A percentile compares a stretch with the other conserved stretches of the same genome.
Evolutionary conservation across 257 asterid genomes (phyloP).

Genomic region (Avicennia marina): DNA sequence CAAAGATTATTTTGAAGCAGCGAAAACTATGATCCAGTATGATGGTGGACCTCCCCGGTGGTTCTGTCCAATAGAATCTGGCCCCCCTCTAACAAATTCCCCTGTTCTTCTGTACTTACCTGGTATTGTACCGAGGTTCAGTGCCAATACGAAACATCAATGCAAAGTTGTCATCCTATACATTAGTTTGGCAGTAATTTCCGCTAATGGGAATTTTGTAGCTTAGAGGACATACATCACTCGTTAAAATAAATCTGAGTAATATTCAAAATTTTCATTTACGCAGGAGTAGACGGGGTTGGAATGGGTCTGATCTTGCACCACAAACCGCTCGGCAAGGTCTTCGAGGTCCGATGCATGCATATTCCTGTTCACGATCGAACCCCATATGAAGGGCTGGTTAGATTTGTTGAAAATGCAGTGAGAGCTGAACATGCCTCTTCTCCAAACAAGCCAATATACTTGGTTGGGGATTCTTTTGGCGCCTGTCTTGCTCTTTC

Average conservation of each 20-base stretch:
- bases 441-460: slow-evolving; percentile 40
- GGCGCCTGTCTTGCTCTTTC: slow-evolving; percentile 65
- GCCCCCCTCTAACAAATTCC: slow-evolving; percentile 42
- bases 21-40: slow-evolving; percentile 29
- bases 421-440: slow-evolving; percentile 33
- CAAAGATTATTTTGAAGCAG: slow-evolving; percentile 40
- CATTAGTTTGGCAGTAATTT: background rate
- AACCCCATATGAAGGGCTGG: slow-evolving; percentile 43
- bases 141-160: no score
- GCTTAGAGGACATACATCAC: background rate
- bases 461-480: slow-evolving; percentile 50
- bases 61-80: slow-evolving; percentile 53
- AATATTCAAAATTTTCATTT: no score
- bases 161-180: background rate
- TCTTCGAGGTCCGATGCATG: slow-evolving; percentile 49
- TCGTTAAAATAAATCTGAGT: background rate
- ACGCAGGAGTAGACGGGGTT: slow-evolving; percentile 57
- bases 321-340: slow-evolving; percentile 64
- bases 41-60: slow-evolving; percentile 59
- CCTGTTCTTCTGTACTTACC: slow-evolving; percentile 61
- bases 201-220: no score
- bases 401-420: slow-evolving; percentile 33
- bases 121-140: no score
- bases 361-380: slow-evolving; percentile 48
- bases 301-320: slow-evolving; percentile 59